Evolutionary conservation across 2,329 filamentous ascomycete genomes (phyloP).

Genomic region (Trichoderma sp.): DNA sequence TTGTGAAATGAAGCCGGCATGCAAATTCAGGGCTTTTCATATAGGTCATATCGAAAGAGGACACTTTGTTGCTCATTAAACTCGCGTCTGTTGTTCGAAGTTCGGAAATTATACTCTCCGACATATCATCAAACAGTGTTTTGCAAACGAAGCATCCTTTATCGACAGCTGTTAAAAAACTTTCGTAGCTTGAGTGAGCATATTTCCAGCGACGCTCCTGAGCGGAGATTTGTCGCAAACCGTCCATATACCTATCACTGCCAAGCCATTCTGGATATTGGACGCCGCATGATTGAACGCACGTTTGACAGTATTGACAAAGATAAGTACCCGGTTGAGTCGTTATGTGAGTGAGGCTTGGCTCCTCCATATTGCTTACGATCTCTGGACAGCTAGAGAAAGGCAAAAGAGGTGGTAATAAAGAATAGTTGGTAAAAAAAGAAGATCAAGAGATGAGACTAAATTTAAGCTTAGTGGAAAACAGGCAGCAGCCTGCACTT

Average conservation of each 20-base stretch:
- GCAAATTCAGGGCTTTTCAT: not conserved
- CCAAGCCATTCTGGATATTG: not conserved
- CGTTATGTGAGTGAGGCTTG: not conserved
- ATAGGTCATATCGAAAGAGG: not conserved
- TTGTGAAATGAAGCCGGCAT: not conserved
- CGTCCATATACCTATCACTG: not conserved
- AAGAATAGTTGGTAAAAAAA: too few relatives aligned
- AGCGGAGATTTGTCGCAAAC: not conserved
- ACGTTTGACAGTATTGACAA: not conserved
- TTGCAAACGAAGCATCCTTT: not conserved
- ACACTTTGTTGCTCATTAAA: not conserved
- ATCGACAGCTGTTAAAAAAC: not conserved
- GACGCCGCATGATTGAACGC: not conserved
- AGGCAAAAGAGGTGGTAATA: not conserved
- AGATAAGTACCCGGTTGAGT: not conserved
- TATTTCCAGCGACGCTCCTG: not conserved
- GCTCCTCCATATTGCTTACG: not conserved
- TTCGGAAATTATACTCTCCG: not conserved
- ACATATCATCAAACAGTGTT: not conserved
- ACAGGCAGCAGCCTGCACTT: too few relatives aligned
- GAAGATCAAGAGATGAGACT: not conserved
- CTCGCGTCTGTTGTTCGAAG: not conserved
- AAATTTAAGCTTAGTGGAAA: too few relatives aligned
- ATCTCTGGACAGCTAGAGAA: not conserved
- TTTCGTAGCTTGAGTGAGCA: not conserved